Base-by-base conservation (phyloP, 176 grass and related monocot species). In the Musa itinerans region DNA sequence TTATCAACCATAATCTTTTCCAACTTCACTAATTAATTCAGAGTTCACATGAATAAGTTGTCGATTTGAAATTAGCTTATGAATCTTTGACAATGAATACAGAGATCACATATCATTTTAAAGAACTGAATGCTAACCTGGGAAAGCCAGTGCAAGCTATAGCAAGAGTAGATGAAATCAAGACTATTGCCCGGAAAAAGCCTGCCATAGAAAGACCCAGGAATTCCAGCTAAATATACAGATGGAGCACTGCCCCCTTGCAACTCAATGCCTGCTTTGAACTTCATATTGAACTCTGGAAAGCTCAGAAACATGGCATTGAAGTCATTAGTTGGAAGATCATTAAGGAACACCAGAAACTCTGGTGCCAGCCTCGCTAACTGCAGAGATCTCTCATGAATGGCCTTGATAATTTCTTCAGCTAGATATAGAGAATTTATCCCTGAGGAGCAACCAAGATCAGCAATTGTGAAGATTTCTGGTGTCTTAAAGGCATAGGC, bases 101-200 rank as follows among this genome's bases (percentile, higher is more conserved):
- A 43, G 34, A 43, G 34, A 43, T 43, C 34, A 43, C 34, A 6
- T 43, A 43, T 43, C 34, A 43, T 43, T 43, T 43, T 43, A 52
- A 96, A 74, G 51, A 19, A 26, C 19, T 72, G 53, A 49, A 19
- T 19, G 10, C 50, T 62, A 59, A 92, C 92, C 87, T 87, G 80
- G 53, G 95, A 99, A 76, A 99, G 95, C 95, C 95, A 99, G 87
- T 99, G 91, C 76, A 99, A 63, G 62, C 95, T 99, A 67, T 87
- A 92, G 80, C 86, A 89, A 78, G 95, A 94, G 83, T 81, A 92
- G 65, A 99, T 69, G 61, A 99, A 92, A 81, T 99, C 86, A 15
- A 99, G 83, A 82, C 83, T 94, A 19, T 68, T 83, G 65, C 76
- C 72, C 0, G 88, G 88, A 73, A 99, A 94, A 48, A 99, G 81